A percentile compares a stretch with the other conserved stretches of the same genome.
phyloP scores from a whole-genome alignment of 2,329 filamentous ascomycete species.

The Fusarium sacchari region DNA sequence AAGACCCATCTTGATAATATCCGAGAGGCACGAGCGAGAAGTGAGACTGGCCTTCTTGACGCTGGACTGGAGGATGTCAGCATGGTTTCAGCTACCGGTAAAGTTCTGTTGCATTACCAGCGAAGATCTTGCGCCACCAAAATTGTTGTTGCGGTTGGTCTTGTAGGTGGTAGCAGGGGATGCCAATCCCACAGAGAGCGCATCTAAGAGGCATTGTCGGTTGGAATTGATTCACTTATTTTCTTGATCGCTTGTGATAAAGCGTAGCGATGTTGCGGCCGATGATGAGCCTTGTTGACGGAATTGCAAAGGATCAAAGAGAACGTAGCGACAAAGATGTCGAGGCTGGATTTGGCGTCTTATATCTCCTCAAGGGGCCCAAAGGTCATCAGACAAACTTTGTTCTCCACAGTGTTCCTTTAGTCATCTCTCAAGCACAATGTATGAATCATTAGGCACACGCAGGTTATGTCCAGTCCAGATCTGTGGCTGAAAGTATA shows the following conservation, averaged over 20 bases:
- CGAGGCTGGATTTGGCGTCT: too few species aligned
- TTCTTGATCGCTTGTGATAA: not conserved
- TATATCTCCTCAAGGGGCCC: not conserved
- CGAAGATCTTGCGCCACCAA: not conserved
- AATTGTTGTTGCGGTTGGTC: too few species aligned
- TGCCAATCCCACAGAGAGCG: not conserved
- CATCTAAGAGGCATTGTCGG: not conserved
- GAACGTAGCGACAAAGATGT: too few species aligned
- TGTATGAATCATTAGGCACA: not conserved
- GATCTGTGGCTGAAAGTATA: not conserved
- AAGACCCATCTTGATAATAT: not conserved
- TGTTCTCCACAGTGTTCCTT: too few species aligned
- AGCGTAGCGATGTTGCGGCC: not conserved
- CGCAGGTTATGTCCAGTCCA: not conserved
- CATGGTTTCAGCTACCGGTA: fast-evolving
- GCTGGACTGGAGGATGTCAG: not conserved
- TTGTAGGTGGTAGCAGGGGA: not conserved
- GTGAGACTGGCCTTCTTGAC: fast-evolving
- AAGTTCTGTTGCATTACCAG: not conserved
- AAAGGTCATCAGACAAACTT: not conserved
- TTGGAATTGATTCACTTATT: not conserved
- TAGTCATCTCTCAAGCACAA: too few species aligned
- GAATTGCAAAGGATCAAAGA: not conserved
- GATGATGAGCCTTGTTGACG: not conserved
- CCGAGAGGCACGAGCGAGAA: not conserved